A percentile compares a stretch with the other conserved stretches of the same genome.
phyloP scores from a whole-genome alignment of 441 rosid genomes.

The Brassica balearica region DNA sequence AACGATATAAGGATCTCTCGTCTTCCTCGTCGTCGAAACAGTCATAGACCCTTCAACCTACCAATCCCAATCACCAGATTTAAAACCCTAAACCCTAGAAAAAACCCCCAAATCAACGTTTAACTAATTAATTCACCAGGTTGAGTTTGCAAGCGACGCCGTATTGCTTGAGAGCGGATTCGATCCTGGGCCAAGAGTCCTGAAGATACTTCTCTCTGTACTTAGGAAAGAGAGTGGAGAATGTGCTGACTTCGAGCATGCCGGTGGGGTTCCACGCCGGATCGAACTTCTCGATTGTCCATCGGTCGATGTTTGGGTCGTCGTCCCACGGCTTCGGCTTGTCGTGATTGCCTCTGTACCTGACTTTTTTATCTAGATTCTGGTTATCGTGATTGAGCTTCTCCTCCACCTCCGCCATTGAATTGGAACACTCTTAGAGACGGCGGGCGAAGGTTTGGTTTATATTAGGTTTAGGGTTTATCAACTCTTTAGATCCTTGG shows the following conservation, averaged over 20 bases:
- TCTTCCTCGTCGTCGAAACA: constrained; percentile 4
- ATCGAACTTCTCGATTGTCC: constrained; percentile 87
- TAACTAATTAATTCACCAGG: constrained; percentile 49
- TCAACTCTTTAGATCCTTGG: neutral
- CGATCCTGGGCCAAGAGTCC: constrained; percentile 84
- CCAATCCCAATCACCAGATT: neutral
- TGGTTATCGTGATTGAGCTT: constrained; percentile 20
- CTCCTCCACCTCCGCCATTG: constrained; percentile 33
- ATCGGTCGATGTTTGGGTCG: constrained; percentile 85
- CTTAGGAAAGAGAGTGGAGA: constrained; percentile 86
- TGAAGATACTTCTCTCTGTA: constrained; percentile 93
- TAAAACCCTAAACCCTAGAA: neutral
- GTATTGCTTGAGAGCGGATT: constrained; percentile 73
- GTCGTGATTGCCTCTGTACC: constrained; percentile 71
- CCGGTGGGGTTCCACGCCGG: constrained; percentile 86
- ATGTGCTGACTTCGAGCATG: constrained; percentile 83
- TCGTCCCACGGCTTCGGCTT: constrained; percentile 99
- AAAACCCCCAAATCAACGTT: neutral
- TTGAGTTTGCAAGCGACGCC: constrained; percentile 76
- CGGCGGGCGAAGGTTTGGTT: constrained; percentile 16
- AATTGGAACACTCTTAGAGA: neutral
- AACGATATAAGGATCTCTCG: constrained; percentile 3
- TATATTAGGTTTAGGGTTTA: constrained; percentile 26
- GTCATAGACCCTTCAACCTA: constrained; percentile 52
- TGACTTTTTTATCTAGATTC: constrained; percentile 40